Base-by-base conservation (phyloP, 306 rosid species). In the Crataegus laevigata region DNA sequence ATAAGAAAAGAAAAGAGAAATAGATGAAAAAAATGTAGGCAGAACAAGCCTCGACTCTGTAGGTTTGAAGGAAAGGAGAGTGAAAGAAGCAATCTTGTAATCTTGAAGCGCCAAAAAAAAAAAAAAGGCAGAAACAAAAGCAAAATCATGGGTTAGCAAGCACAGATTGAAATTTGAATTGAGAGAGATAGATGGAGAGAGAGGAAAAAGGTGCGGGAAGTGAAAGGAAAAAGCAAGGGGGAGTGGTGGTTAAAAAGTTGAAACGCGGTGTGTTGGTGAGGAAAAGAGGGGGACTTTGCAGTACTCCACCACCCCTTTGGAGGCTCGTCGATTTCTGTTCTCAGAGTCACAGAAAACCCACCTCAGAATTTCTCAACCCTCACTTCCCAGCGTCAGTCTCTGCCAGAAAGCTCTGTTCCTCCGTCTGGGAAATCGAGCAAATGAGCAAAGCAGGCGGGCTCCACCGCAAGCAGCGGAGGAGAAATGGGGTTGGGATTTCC, bases 231-330 rank as follows among this genome's bases (percentile, higher is more conserved):
- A 72, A 76, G 75, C 80, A 28, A 30, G 42, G 32, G 8, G 79
- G 69, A 67, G 65, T 75, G 62, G 87, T 84, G 89, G 88, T 69
- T 82, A 87, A 84, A 85, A 88, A 80, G 82, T 75, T 86, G 86
- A 87, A 76, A 55, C 68, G 77, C 11, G 69, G 87, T 18, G 68
- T 82, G 71, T 69, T 82, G 77, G 87, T 81, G 13, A 87, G 88
- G 78, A 84, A 79, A 87, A 85, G 81, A 67, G 90, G 84, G 50
- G 88, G 84, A 17, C 76, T 82, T 54, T 84, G 62, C 80, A 90
- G 58, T 78, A 92, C 97, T 66, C 96, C 97, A 69, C 86, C 93
- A 58, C 97, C 90, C 11, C 76, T 87, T 74, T 92, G 97, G 97
- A 87, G 91, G 84, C 91, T 92, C 54, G 85, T 82, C 63, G 85